Base-by-base conservation (phyloP, 2,329 filamentous ascomycete species). In the Colletotrichum shisoi region DNA sequence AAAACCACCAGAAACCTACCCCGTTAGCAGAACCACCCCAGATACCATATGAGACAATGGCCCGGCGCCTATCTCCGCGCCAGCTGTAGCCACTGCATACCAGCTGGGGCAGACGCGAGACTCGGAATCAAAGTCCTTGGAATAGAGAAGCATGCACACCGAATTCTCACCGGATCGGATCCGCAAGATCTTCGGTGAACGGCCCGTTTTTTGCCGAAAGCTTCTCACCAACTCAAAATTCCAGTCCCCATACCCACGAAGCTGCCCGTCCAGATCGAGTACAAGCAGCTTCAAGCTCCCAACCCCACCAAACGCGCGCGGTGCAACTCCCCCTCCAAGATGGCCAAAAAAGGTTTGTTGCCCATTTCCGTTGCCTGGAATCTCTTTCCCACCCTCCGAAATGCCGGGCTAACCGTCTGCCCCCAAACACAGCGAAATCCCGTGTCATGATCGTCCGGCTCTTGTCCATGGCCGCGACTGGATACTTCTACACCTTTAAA, bases 401-500 rank as follows among this genome's bases (percentile, higher is more conserved):
- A 1, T 27, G 31, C n/a, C 15, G 40, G 6, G 56, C 69, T 66
- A 31, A 70, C 44, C 17, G 3, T 24, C 17, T n/a, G 27, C 31
- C 6, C 13, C 21, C 15, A 31, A 63, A 9, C 2, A 34, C 78
- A 96, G 93, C 85, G 69, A 98, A 98, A 85, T 92, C 94, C 76
- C 93, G 96, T 78, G 90, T 94, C 72, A 90, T 99, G 77, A 87
- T 92, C 77, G 94, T 97, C 79, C 94, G 95, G 78, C 90, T 99
- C 72, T 84, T 99, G 78, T 97, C 93, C 71, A 99, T 99, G 95
- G 95, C 95, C 78, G 90, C 97, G 90, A 99, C 95, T 31, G 95
- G 95, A 75, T 99, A 93, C 86, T 99, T 94, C 85, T 94, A 94
- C 80, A 96, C 93, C 61, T 89, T 96, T 79, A 85, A 90, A 73